phyloP scores from a whole-genome alignment of 78 protist species.

The Guillardia theta region DNA sequence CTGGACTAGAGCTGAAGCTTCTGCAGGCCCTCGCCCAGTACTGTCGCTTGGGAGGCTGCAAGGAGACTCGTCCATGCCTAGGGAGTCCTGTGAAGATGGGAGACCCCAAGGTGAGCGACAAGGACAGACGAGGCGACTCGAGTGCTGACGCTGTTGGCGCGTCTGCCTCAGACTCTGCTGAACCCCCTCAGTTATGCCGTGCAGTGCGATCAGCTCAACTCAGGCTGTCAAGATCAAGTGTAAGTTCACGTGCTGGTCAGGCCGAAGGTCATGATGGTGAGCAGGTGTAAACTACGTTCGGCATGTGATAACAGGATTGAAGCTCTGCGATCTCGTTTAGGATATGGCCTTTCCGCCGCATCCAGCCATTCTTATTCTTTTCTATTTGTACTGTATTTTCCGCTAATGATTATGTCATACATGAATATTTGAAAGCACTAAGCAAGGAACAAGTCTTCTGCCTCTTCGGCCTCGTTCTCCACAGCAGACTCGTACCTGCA shows the following conservation, averaged over 20 bases:
- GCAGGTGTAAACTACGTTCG: background rate
- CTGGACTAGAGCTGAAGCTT: background rate
- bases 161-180: background rate
- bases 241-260: background rate
- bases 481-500: no score
- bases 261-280: background rate
- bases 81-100: background rate
- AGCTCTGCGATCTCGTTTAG: background rate
- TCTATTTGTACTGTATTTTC: no score
- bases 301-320: slow-evolving; percentile 3
- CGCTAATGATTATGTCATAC: no score
- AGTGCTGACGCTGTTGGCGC: background rate
- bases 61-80: background rate
- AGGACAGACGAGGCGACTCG: background rate
- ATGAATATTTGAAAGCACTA: no score
- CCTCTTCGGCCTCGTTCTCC: no score
- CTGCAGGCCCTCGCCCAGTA: background rate
- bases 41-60: background rate
- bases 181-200: background rate
- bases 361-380: no score
- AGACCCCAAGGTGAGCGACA: background rate
- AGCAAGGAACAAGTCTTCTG: no score
- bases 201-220: background rate
- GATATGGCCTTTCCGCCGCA: no score
- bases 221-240: background rate